Base-by-base conservation (phyloP, 352 stramenopile genomes). In the Globisporangium viniferum region DNA sequence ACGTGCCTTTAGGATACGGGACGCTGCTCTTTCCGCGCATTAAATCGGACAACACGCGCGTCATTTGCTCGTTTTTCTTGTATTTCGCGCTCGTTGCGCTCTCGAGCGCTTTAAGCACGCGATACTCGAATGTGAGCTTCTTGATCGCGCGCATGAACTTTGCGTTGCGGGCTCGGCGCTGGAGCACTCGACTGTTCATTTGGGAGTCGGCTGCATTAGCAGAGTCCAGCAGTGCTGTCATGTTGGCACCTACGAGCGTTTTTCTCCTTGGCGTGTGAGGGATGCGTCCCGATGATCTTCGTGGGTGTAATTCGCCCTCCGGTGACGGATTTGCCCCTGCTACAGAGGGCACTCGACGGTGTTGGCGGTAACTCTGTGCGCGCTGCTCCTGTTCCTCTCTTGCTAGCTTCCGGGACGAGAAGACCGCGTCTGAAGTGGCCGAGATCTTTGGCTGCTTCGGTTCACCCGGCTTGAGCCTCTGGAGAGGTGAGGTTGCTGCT, bases 51-150 rank as follows among this genome's bases (percentile, higher is more conserved):
- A 86, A 24, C 27, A 64, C 56, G 14, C 72, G 68, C 7, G 62
- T 59, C 41, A 73, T 63, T 48, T 76, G 68, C 31, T 82, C 68
- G 46, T 79, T 76, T 62, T 75, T 84, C 36, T 70, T 81, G 59
- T 73, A 75, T 31, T 80, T 84, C 5, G 76, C 73, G 48, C 51
- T 74, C 0, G 73, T 67, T 35, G 62, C 60, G 22, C 62, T 66
- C 39, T 86, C 73, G 0, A 86, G 66, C 0, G 79, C 70, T 24
- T 79, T 82, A 1, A 86, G 53, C 27, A 86, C 76, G 0, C 79
- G 76, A 31, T 86, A 51, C 61, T 81, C 76, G 29, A 76, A 81
- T 31, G 68, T 78, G 10, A 86, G 70, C 36, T 81, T 83, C 63
- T 82, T 80, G 35, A 86, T 70, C 14, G 73, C 74, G 5, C 74